Evolutionary conservation across 1,139 yeast species (phyloP), one percentile per base, ranked within the genome.

Genomic region (Kodamaea alishanica): DNA sequence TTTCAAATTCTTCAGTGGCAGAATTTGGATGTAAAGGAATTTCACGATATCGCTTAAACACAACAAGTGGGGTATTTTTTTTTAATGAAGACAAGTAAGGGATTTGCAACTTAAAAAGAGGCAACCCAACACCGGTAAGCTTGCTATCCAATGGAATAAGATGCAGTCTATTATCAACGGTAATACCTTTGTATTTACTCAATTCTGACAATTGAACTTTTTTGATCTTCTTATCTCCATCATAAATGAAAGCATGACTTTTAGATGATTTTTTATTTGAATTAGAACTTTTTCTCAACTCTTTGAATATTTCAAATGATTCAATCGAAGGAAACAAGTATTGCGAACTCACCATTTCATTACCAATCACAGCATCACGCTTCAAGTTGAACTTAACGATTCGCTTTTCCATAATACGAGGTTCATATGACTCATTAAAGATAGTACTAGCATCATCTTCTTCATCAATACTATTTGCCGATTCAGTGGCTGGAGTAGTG

Each of bases 1-100:
- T 54, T 49, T 68, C 74, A 44, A 50, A 63, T 4, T 41, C 44
- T 5, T 34, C 37, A 3, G 35, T 37, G 3, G 37, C 22, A 2
- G 28, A 11, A 5, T 23, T 11, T 2, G 70, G 70, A 5, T 54
- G 52, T 6, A 45, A 33, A 1, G 73, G 72, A 5, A 51, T 43
- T 43, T 70, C 75, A 23, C 56, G 48, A 44, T 50, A 69, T 36
- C 56, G 52, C 35, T 59, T 60, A 41, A 70, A 65, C 2, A 61
- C 42, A 40, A 68, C 52, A 38, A 54, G 64, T 1, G 77, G 75
- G 1, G 66, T 47, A 35, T 58, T 62, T 39, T 64, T 65, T n/a
- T 71, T 55, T 41, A 67, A 60, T 1, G 59, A 47, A 4, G 70
- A 59, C 56, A 70, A 54, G 47, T 63, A 65, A 0, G 75, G 75